phyloP scores from a whole-genome alignment of 352 stramenopile genomes.

The Peronospora destructor region DNA sequence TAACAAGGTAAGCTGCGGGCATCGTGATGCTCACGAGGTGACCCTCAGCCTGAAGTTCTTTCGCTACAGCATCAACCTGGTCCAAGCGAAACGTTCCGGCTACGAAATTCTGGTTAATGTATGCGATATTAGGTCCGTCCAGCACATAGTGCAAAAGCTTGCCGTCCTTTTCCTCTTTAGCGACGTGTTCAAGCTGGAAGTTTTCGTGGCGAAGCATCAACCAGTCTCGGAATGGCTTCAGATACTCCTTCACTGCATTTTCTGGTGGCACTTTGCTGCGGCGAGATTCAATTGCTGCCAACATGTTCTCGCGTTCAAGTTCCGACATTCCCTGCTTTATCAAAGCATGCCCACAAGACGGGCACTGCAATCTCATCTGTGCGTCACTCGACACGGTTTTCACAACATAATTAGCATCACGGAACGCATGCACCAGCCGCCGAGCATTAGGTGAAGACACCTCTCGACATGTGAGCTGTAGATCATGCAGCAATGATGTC shows the following conservation, averaged over 20 bases:
- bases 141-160: conserved; percentile 82
- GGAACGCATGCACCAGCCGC: conserved; percentile 39
- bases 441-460: conserved; percentile 43
- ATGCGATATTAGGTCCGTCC: conserved; percentile 97
- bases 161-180: conserved; percentile 3
- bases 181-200: conserved; percentile 25
- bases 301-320: conserved; percentile 37
- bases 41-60: conserved; percentile 71
- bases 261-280: conserved; percentile 35
- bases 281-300: conserved; percentile 50
- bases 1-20: conserved; percentile 53
- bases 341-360: conserved; percentile 33
- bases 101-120: conserved; percentile 95
- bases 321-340: conserved; percentile 39
- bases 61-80: conserved; percentile 91
- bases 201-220: conserved; percentile 37
- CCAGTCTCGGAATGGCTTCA: conserved; percentile 64
- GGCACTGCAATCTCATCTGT: conserved; percentile 34
- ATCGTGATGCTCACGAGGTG: conserved; percentile 79
- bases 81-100: conserved; percentile 89
- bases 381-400: conserved; percentile 37
- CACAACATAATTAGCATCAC: conserved; percentile 26
- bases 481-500: conserved; percentile 46
- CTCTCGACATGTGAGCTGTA: conserved; percentile 49
- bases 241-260: conserved; percentile 44